These are phyloP conservation scores for Cryptomeria japonica DNA, from an alignment of 75 land plant genomes.

Conservation along the genomic window DNA sequence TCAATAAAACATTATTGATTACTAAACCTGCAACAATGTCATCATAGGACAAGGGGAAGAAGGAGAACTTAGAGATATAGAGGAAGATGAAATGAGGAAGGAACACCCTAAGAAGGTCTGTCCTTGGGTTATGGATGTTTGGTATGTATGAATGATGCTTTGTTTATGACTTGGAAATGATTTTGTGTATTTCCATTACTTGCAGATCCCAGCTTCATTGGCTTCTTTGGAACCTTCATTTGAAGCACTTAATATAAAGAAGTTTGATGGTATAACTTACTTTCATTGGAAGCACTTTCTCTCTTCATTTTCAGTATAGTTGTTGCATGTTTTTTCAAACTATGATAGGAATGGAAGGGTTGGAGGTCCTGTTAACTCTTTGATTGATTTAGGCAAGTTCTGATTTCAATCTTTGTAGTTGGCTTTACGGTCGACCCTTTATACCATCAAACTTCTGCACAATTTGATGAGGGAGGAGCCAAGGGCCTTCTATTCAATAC, in stretches of 20 bases:
- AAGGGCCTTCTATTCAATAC: conserved; percentile 89
- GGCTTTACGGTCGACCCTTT: conserved; percentile 96
- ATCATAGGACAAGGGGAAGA: neutral
- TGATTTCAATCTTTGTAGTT: conserved; percentile 38
- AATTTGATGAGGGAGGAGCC: conserved; percentile 99
- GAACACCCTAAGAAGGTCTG: conserved; percentile 58
- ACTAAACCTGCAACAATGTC: neutral
- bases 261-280: conserved; percentile 79
- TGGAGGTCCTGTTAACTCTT: neutral
- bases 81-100: conserved; percentile 34
- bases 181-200: neutral
- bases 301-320: neutral
- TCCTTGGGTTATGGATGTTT: neutral
- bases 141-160: neutral
- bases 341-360: neutral
- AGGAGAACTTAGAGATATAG: neutral
- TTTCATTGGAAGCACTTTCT: neutral
- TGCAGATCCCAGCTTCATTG: conserved; percentile 62
- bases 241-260: conserved; percentile 89
- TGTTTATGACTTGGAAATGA: neutral
- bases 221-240: conserved; percentile 84
- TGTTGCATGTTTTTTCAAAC: neutral
- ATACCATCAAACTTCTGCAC: conserved; percentile 97
- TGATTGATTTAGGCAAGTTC: neutral
- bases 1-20: neutral